Conservation (phyloP, 1,139 yeast species). For the Pichia sp. region DNA sequence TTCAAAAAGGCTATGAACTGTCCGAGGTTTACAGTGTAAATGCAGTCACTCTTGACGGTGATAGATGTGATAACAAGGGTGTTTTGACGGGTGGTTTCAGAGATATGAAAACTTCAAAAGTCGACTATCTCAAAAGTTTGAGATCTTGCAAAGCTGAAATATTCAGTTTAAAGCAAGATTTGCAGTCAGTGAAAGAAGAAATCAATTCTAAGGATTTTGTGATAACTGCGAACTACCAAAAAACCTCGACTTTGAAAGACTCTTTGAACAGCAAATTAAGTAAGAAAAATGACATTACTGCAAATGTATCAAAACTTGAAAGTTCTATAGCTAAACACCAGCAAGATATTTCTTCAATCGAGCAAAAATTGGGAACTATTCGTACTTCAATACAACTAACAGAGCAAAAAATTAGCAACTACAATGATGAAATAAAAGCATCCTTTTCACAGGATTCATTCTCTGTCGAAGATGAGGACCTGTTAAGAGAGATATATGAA, state of each 20-base stretch:
- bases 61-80: constrained; percentile 79
- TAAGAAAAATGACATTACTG: constrained; percentile 43
- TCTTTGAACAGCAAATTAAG: constrained; percentile 40
- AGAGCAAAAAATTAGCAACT: constrained; percentile 38
- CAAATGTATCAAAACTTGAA: constrained; percentile 41
- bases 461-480: constrained; percentile 41
- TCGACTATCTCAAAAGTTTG: constrained; percentile 63
- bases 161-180: constrained; percentile 34
- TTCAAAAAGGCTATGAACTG: constrained; percentile 65
- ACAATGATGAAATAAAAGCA: constrained; percentile 48
- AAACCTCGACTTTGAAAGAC: constrained; percentile 39
- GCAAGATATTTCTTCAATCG: constrained; percentile 39
- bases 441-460: constrained; percentile 51
- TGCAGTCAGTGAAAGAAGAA: constrained; percentile 41
- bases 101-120: constrained; percentile 61
- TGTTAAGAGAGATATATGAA: constrained; percentile 39
- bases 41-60: constrained; percentile 90
- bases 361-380: constrained; percentile 31
- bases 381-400: constrained; percentile 27
- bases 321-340: constrained; percentile 41
- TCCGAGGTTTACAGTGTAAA: constrained; percentile 60
- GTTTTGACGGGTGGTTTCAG: constrained; percentile 86
- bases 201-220: constrained; percentile 45
- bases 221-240: constrained; percentile 43
- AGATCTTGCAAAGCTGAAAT: constrained; percentile 47